phyloP scores from a whole-genome alignment of 495 filamentous ascomycete species.

The Trichoderma erinaceum region DNA sequence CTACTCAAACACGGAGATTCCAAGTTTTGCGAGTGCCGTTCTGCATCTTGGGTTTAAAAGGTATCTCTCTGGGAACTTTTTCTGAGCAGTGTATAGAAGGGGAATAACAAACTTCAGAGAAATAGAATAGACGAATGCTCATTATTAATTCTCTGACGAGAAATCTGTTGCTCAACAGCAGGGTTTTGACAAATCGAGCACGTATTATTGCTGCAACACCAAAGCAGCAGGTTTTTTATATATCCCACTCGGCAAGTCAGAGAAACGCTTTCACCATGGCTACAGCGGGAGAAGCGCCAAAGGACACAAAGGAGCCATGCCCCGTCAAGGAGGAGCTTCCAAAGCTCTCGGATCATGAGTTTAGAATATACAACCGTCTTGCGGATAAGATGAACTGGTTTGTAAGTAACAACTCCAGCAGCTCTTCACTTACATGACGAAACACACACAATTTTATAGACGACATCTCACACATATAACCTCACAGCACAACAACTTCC shows the following conservation, averaged over 20 bases:
- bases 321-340: background rate
- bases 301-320: background rate
- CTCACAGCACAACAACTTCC: slow-evolving; percentile 68
- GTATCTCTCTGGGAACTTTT: background rate
- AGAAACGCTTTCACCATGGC: background rate
- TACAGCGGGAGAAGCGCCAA: background rate
- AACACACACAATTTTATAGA: background rate
- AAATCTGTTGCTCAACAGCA: background rate
- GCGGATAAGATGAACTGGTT: slow-evolving; percentile 74
- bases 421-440: slow-evolving; percentile 14
- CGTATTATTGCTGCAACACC: background rate
- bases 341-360: slow-evolving; percentile 8
- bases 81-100: background rate
- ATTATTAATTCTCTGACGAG: background rate
- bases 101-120: background rate
- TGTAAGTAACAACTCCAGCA: slow-evolving; percentile 30
- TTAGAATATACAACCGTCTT: slow-evolving; percentile 56
- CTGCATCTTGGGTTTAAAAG: background rate
- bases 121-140: background rate
- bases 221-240: background rate
- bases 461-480: slow-evolving; percentile 14
- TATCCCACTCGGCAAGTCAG: background rate
- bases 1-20: background rate
- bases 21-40: background rate
- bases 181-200: background rate